Evolutionary conservation across 768 basidiomycete genomes (phyloP).

Genomic region (Sarcodon sp.): DNA sequence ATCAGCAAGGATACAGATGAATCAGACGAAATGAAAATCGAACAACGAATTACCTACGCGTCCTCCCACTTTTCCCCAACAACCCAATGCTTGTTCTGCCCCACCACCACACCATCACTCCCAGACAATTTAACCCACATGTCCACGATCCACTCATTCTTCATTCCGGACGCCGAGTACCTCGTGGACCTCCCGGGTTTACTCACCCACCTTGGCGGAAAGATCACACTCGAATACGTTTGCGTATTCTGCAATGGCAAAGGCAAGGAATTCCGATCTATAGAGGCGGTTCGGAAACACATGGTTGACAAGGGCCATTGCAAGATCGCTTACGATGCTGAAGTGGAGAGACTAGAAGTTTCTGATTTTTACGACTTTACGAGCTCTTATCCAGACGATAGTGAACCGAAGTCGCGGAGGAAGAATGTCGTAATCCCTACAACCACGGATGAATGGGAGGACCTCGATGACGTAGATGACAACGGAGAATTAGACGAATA

Average conservation of each 20-base stretch:
- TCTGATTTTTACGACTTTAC: conserved; percentile 94
- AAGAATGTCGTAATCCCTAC: conserved; percentile 4
- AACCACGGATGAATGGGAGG: conserved; percentile 25
- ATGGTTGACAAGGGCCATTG: conserved; percentile 96
- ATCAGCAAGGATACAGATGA: background rate
- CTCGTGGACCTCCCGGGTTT: conserved; percentile 77
- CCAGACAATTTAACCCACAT: conserved; percentile 76
- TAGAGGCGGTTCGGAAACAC: conserved; percentile 87
- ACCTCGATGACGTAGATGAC: conserved; percentile 15
- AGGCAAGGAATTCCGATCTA: conserved; percentile 67
- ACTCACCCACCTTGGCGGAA: conserved; percentile 79
- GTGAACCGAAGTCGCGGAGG: conserved; percentile 4
- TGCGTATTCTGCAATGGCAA: conserved; percentile 86
- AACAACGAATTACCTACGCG: conserved; percentile 64
- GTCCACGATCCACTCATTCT: conserved; percentile 82
- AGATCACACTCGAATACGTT: conserved; percentile 84
- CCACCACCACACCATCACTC: conserved; percentile 29
- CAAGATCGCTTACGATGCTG: conserved; percentile 84
- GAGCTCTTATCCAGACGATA: conserved; percentile 47
- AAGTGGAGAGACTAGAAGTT: conserved; percentile 70
- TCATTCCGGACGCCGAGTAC: conserved; percentile 89
- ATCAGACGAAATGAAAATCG: conserved; percentile 22
- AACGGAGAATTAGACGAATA: conserved; percentile 18
- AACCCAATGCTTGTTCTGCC: conserved; percentile 78
- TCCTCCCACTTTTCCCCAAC: conserved; percentile 45